A percentile compares a stretch with the other conserved stretches of the same genome.
Evolutionary conservation across 495 filamentous ascomycete species (phyloP).

Genomic region (Lentithecium fluviatile): DNA sequence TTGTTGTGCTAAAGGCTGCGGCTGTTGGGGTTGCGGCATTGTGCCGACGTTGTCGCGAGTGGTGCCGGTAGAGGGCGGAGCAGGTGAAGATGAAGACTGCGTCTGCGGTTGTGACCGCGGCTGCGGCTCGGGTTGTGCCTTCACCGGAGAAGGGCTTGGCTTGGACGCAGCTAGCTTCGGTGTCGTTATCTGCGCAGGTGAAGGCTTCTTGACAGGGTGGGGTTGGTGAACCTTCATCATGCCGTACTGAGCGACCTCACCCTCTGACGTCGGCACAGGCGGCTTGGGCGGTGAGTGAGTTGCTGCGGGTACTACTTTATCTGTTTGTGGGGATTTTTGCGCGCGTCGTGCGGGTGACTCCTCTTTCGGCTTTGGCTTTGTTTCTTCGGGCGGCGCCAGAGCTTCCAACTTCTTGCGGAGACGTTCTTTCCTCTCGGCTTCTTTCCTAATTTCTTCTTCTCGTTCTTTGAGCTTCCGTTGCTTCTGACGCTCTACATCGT

Average conservation of each 20-base stretch:
- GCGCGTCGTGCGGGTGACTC: slow-evolving; percentile 13
- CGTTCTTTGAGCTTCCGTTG: slow-evolving; percentile 72
- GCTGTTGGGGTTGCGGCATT: slow-evolving; percentile 8
- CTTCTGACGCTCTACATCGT: slow-evolving; percentile 58
- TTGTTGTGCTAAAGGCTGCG: slow-evolving; percentile 4
- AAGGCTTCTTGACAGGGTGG: slow-evolving; percentile 32
- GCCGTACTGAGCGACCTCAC: slow-evolving; percentile 39
- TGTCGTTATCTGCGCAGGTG: not conserved
- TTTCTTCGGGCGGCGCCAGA: slow-evolving; percentile 69
- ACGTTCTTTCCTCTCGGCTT: slow-evolving; percentile 75
- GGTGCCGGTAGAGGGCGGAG: not conserved
- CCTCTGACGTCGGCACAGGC: slow-evolving; percentile 34
- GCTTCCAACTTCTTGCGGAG: slow-evolving; percentile 79
- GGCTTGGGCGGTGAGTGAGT: slow-evolving; percentile 35
- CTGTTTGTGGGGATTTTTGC: slow-evolving; percentile 30
- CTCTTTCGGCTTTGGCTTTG: slow-evolving; percentile 40
- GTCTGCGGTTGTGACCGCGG: slow-evolving; percentile 25
- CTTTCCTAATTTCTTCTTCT: slow-evolving; percentile 79
- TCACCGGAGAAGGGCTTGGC: slow-evolving; percentile 27
- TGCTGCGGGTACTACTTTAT: slow-evolving; percentile 29
- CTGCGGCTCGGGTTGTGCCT: slow-evolving; percentile 25
- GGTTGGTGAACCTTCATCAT: slow-evolving; percentile 42
- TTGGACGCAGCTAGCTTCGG: slow-evolving; percentile 19
- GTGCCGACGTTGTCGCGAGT: slow-evolving; percentile 9
- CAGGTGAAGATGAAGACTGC: slow-evolving; percentile 14